phyloP scores from a whole-genome alignment of 768 basidiomycete species.

The Epithele typhae region DNA sequence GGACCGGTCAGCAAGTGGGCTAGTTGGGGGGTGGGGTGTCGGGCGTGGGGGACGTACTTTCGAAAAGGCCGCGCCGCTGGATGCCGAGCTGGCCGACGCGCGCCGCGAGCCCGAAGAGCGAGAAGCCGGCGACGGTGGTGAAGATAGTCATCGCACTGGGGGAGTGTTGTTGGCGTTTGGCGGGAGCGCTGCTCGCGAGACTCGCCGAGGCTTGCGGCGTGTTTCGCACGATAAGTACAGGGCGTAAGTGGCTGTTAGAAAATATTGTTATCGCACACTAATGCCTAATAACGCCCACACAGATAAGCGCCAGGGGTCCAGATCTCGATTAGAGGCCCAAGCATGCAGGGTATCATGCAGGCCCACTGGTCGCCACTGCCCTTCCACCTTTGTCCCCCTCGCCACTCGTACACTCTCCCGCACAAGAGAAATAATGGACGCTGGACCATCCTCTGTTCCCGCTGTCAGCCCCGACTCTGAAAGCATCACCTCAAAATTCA shows the following conservation, averaged over 20 bases:
- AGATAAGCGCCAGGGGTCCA: no score
- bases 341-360: no score
- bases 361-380: no score
- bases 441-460: no score
- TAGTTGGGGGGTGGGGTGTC: neutral
- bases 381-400: no score
- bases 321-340: no score
- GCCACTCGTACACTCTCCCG: no score
- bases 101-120: constrained; percentile 76
- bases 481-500: constrained; percentile 46
- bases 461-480: no score
- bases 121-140: constrained; percentile 71
- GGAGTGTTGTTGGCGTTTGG: neutral
- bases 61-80: constrained; percentile 72
- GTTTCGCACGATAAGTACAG: neutral
- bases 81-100: constrained; percentile 86
- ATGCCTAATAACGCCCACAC: no score
- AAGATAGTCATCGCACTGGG: constrained; percentile 52
- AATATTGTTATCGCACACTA: no score
- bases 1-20: neutral
- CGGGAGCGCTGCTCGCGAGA: neutral
- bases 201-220: neutral
- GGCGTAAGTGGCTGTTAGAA: no score
- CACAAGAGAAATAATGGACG: no score
- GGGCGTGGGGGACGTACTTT: constrained; percentile 57